These are phyloP conservation scores for Phenoliferia sp. DNA, from an alignment of 1,284 basidiomycete species.

Conservation along the genomic window DNA sequence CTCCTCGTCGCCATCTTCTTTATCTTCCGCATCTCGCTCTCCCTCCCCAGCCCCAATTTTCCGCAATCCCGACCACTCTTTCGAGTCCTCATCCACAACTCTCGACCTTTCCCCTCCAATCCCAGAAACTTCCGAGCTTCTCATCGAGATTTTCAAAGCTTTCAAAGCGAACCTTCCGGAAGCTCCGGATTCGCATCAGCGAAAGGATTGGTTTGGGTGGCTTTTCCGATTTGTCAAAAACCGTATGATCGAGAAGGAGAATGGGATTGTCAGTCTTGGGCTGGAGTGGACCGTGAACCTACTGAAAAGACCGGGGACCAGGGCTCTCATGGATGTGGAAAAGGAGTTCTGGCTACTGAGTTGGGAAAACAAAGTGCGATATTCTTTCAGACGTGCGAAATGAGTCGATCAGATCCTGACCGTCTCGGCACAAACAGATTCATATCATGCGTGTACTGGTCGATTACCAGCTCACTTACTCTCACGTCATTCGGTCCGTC, in stretches of 20 bases:
- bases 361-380: conserved; percentile 30
- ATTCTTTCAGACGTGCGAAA: too few relatives aligned
- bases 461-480: conserved; percentile 17
- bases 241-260: conserved; percentile 1
- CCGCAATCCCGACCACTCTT: neutral
- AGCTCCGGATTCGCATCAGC: conserved; percentile 19
- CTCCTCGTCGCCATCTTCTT: conserved; percentile 25
- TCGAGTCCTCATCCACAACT: neutral
- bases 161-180: conserved; percentile 10
- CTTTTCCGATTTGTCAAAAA: conserved; percentile 25
- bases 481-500: neutral
- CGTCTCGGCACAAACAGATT: too few relatives aligned
- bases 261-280: too few relatives aligned
- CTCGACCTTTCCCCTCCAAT: neutral
- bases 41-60: neutral
- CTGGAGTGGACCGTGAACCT: conserved; percentile 25
- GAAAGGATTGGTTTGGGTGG: conserved; percentile 29
- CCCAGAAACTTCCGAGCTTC: neutral
- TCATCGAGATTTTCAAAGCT: conserved; percentile 14
- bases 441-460: conserved; percentile 23
- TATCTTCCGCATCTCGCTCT: conserved; percentile 11
- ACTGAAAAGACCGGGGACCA: conserved; percentile 15
- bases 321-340: conserved; percentile 20
- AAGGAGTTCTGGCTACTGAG: conserved; percentile 21
- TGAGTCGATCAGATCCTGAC: too few relatives aligned